Conservation (phyloP, 2,329 filamentous ascomycete genomes). For the Daldinia sp. region DNA sequence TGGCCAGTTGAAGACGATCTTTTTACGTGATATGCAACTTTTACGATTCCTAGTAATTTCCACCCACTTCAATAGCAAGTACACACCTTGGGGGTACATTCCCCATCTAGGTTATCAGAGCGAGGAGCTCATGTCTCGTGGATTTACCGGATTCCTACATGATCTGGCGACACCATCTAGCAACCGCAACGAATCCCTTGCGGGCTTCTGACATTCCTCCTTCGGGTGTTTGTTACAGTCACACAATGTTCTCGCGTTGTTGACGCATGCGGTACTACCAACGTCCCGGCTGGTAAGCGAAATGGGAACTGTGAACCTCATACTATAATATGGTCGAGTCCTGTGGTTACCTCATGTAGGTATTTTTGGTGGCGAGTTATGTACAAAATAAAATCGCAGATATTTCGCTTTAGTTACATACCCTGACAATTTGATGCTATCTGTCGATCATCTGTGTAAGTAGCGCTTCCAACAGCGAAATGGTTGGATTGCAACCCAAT, state of each 20-base stretch:
- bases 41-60: neutral
- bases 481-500: slow-evolving; percentile 3
- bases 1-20: neutral
- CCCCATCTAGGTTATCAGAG: slow-evolving; percentile 1
- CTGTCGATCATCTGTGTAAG: neutral
- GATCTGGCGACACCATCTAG: neutral
- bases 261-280: slow-evolving; percentile 27
- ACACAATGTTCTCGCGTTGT: slow-evolving; percentile 22
- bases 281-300: slow-evolving; percentile 18
- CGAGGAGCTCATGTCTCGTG: slow-evolving; percentile 1
- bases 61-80: neutral
- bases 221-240: neutral
- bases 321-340: neutral
- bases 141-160: neutral
- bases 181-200: neutral
- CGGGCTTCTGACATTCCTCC: neutral
- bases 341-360: neutral
- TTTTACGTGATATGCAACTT: neutral
- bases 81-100: neutral
- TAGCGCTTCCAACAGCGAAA: neutral
- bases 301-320: slow-evolving; percentile 13
- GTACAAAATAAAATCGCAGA: neutral
- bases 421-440: neutral
- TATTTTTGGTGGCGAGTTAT: neutral
- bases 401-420: neutral